Evolutionary conservation across 2,329 filamentous ascomycete species (phyloP).

Genomic region (Microsporum canis): DNA sequence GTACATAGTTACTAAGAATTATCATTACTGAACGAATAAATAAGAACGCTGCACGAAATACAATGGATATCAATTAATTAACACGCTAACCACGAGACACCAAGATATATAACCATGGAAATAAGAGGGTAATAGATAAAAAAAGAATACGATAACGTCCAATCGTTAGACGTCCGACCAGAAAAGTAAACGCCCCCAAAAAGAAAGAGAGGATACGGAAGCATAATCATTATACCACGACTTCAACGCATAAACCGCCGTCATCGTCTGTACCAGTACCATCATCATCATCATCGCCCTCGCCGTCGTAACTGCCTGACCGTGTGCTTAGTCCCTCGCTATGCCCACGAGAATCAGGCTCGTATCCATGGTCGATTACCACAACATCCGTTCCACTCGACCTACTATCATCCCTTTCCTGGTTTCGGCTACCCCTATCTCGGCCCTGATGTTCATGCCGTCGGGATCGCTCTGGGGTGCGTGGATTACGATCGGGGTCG

Average conservation of each 20-base stretch:
- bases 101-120: background rate
- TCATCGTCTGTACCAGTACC: conserved; percentile 15
- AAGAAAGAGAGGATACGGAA: background rate
- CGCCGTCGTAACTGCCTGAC: conserved; percentile 13
- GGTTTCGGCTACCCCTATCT: conserved; percentile 3
- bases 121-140: background rate
- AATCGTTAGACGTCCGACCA: background rate
- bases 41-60: background rate
- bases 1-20: background rate
- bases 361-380: conserved; percentile 7
- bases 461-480: background rate
- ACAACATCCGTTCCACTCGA: conserved; percentile 7
- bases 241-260: conserved; percentile 15
- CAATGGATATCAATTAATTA: background rate
- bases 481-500: background rate
- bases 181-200: background rate
- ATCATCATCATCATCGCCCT: conserved; percentile 12
- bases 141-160: background rate
- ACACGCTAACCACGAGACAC: background rate
- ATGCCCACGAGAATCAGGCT: conserved; percentile 4
- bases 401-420: background rate
- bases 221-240: conserved; percentile 14
- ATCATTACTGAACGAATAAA: background rate
- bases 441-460: background rate
- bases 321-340: conserved; percentile 1